phyloP scores from a whole-genome alignment of 208 protist species.

The Leishmania major region DNA sequence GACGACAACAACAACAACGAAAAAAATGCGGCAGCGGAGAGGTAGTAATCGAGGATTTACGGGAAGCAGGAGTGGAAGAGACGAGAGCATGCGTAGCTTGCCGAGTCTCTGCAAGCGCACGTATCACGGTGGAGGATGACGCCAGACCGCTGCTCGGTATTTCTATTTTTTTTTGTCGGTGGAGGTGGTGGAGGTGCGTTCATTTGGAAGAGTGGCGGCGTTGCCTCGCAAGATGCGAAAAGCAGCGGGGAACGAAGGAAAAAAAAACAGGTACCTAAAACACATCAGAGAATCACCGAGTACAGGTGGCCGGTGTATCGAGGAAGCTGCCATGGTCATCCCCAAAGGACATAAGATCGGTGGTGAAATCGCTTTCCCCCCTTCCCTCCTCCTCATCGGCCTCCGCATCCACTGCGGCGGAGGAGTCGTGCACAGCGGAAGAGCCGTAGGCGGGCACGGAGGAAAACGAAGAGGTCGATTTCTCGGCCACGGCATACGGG shows the following conservation, averaged over 20 bases:
- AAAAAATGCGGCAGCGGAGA: background rate
- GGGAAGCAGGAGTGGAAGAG: background rate
- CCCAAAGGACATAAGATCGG: constrained; percentile 27
- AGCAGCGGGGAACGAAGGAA: background rate
- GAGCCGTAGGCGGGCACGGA: background rate
- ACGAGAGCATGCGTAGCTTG: background rate
- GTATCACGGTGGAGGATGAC: background rate
- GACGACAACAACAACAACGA: background rate
- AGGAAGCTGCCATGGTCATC: constrained; percentile 10
- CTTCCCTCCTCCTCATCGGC: background rate
- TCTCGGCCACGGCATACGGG: background rate
- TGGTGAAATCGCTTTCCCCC: constrained; percentile 25
- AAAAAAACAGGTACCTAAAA: background rate
- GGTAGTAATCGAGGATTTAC: background rate
- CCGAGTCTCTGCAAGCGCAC: background rate
- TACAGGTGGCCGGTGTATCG: background rate
- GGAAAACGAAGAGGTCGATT: background rate
- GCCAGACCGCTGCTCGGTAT: background rate
- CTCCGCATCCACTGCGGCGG: background rate
- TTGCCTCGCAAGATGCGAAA: background rate
- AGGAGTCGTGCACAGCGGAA: background rate
- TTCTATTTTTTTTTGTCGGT: background rate
- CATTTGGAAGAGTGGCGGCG: background rate
- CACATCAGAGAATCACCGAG: background rate
- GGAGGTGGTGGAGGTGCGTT: background rate